Evolutionary conservation across 352 stramenopile species (phyloP), one percentile per base, ranked within the genome.

Genomic region (Halophytophthora batemanensis): DNA sequence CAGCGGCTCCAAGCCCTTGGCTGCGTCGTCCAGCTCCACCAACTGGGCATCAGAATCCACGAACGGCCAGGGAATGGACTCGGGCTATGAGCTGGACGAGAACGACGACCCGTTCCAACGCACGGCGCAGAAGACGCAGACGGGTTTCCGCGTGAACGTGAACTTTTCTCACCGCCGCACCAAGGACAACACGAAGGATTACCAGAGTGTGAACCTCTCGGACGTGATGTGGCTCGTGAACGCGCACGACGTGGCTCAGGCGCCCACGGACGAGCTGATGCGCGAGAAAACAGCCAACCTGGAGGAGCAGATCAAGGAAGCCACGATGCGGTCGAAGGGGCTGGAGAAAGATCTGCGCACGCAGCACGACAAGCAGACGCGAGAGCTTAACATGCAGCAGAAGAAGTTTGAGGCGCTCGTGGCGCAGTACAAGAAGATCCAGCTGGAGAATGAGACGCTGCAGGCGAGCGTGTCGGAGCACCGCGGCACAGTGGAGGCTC

Each of bases 151-250:
- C 31, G 79, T 92, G 15, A 90, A 90, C 50, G 81, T 94, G 53
- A 92, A 90, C 45, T 95, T 95, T 53, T 56, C 81, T 8, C 74
- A 90, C 48, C 80, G 82, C 11, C 74, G 79, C 48, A 82, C 75
- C 22, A 95, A 95, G 52, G 84, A 95, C 53, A 91, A 85, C 59
- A 95, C 84, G 40, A 95, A 93, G 43, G 84, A 95, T 54, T 95
- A 95, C 59, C 80, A 91, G 56, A 95, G 82, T 50, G 86, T 95
- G 36, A 83, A 79, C 55, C 54, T 95, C 23, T 82, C 71, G 21
- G 75, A 91, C 33, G 74, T 95, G 7, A 82, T 80, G 64, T 95
- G 84, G 84, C 71, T 95, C 52, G 78, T 95, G 25, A 95, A 88
- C 41, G 84, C 73, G 6, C 71, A 86, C 28, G 84, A 95, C 40